phyloP scores from a whole-genome alignment of 768 basidiomycete species.

The Cystofilobasidium capitatum region DNA sequence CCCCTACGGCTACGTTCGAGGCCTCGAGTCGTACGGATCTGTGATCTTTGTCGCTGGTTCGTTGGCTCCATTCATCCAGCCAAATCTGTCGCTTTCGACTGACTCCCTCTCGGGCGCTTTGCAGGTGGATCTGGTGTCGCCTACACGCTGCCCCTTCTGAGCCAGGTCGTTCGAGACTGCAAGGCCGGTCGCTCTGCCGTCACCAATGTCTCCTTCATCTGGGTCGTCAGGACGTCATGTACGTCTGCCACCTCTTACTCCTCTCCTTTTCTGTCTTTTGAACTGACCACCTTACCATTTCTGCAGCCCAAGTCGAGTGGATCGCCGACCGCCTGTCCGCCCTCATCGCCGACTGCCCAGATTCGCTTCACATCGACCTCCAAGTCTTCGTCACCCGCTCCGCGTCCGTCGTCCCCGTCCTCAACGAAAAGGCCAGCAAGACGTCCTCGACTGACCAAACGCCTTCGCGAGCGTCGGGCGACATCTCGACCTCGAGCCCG shows the following conservation, averaged over 20 bases:
- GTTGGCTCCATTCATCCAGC: neutral
- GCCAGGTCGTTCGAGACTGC: neutral
- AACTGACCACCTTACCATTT: neutral
- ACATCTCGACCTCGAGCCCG: neutral
- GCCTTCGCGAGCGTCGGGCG: neutral
- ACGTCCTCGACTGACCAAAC: neutral
- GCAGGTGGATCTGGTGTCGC: conserved; percentile 4
- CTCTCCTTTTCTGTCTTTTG: neutral
- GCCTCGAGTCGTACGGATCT: neutral
- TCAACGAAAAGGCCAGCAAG: neutral
- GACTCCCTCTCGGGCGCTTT: too few relatives aligned
- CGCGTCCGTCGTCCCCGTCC: neutral
- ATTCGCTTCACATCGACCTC: neutral
- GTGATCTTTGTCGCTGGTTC: neutral
- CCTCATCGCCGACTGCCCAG: neutral
- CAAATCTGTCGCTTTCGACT: neutral
- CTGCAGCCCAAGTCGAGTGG: neutral
- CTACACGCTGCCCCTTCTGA: neutral
- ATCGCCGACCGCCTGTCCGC: neutral
- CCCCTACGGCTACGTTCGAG: neutral
- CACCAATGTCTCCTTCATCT: neutral
- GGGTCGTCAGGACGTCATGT: neutral
- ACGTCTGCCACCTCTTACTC: neutral
- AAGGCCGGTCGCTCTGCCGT: neutral
- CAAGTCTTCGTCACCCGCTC: neutral